A percentile compares a stretch with the other conserved stretches of the same genome.
These are phyloP conservation scores for Glycine soja DNA, from an alignment of 306 rosid species.

Conservation along the genomic window DNA sequence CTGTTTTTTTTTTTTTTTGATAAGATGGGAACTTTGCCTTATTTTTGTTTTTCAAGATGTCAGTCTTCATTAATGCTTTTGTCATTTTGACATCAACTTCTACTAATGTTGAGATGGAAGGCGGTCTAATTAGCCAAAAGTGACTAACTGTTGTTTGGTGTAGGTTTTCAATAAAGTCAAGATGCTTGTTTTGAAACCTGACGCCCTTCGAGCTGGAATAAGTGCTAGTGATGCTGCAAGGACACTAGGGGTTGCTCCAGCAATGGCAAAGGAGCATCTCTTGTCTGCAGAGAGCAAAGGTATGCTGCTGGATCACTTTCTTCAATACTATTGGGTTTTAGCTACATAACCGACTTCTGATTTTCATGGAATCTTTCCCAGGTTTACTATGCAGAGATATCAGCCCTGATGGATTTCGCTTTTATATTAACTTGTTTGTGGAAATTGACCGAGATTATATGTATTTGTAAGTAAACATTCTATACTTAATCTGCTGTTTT, in stretches of 20 bases:
- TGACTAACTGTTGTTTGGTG: slow-evolving; percentile 41
- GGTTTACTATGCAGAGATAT: slow-evolving; percentile 93
- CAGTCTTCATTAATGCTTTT: slow-evolving; percentile 7
- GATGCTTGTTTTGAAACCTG: slow-evolving; percentile 74
- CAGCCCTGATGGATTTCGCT: slow-evolving; percentile 93
- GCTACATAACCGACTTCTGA: slow-evolving; percentile 29
- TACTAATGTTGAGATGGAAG: slow-evolving; percentile 34
- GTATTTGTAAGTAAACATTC: slow-evolving; percentile 71
- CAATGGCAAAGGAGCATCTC: slow-evolving; percentile 99
- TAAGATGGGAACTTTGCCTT: background rate
- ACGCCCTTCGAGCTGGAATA: slow-evolving; percentile 80
- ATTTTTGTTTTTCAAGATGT: background rate
- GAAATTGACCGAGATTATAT: slow-evolving; percentile 68
- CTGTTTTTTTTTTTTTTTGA: background rate
- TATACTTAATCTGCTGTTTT: slow-evolving; percentile 13
- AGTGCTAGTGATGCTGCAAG: slow-evolving; percentile 97
- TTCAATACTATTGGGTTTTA: slow-evolving; percentile 15
- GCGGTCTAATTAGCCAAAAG: slow-evolving; percentile 38
- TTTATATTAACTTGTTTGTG: slow-evolving; percentile 74
- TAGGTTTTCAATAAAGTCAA: slow-evolving; percentile 85
- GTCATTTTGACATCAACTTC: slow-evolving; percentile 28
- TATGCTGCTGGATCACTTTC: slow-evolving; percentile 41
- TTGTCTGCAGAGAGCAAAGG: slow-evolving; percentile 93
- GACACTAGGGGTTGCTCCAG: slow-evolving; percentile 91
- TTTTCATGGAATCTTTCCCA: slow-evolving; percentile 53